Percentiles rank a stretch among this genome's conserved stretches.
Conservation (phyloP, 2,329 filamentous ascomycete species). For the Mollisiaceae sp. region DNA sequence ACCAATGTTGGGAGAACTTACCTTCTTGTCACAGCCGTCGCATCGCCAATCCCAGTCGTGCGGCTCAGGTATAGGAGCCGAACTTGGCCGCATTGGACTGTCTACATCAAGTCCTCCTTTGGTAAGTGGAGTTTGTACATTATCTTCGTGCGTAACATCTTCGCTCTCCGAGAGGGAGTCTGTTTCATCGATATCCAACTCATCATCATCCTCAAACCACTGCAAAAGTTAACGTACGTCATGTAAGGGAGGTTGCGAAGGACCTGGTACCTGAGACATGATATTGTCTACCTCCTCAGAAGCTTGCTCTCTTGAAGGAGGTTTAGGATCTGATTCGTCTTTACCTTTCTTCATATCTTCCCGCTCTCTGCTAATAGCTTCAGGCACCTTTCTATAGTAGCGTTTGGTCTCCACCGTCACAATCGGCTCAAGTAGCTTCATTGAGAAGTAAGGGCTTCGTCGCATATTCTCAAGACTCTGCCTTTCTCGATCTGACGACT, state of each 20-base stretch:
- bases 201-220: slow-evolving; percentile 5
- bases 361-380: background rate
- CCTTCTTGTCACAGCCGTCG: slow-evolving; percentile 20
- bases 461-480: slow-evolving; percentile 22
- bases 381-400: background rate
- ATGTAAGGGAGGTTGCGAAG: background rate
- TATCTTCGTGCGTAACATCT: background rate
- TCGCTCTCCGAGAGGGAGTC: background rate
- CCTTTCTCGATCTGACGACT: background rate
- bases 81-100: background rate
- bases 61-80: slow-evolving; percentile 2
- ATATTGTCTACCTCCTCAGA: slow-evolving; percentile 13
- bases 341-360: background rate
- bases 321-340: background rate
- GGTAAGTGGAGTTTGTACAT: background rate
- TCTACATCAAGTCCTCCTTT: background rate
- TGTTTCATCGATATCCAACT: background rate
- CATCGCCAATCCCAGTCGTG: slow-evolving; percentile 23
- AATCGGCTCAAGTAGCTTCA: background rate
- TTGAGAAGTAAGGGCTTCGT: slow-evolving; percentile 26
- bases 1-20: background rate
- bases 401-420: background rate
- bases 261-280: background rate
- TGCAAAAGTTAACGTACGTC: background rate
- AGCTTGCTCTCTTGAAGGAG: background rate